Evolutionary conservation across 2,329 filamentous ascomycete species (phyloP), one percentile per base, ranked within the genome.

Genomic region (Macrophomina phaseolina): DNA sequence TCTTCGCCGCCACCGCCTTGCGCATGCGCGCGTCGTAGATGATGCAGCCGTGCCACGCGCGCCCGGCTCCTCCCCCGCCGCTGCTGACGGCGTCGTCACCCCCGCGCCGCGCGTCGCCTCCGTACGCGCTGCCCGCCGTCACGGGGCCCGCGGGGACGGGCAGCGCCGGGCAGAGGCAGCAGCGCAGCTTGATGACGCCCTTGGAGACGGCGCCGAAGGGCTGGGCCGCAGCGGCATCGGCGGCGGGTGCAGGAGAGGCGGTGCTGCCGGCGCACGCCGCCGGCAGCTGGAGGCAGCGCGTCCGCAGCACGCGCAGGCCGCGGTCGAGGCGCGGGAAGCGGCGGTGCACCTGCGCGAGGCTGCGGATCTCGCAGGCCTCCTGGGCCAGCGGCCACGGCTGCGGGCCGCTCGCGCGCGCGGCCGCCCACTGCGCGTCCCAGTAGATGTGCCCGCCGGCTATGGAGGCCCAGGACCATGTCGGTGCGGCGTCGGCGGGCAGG

Each of bases 401-500:
- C 45, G 36, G 42, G 58, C 9, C n/a, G 18, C 58, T 18, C 18
- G 18, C 18, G 18, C 18, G 18, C 18, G 18, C 18, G 18, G 18
- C 42, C 58, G 58, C 42, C 58, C 58, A 62, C 12, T 36, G 58
- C 16, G 58, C 58, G 32, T 62, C 58, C 58, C 58, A 62, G 18
- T 48, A 62, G 58, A 62, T 34, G 58, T 62, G 45, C 42, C 58
- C 58, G 30, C 58, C 58, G n/a, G 42, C 14, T 42, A 62, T 28
- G 16, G 58, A 62, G 9, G 58, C 58, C 58, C 58, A 62, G 8
- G 58, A 62, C 58, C 58, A 62, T 4, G 58, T 49, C 18, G 58
- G 58, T 4, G 30, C 56, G 40, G 56, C 28, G 42, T 12, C 30
- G 58, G 42, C 4, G 8, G 42, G 45, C 40, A 62, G 38, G 30